Evolutionary conservation across 345 rosid genomes (phyloP), one percentile per base, ranked within the genome.

Genomic region (Schrenkiella parvula): DNA sequence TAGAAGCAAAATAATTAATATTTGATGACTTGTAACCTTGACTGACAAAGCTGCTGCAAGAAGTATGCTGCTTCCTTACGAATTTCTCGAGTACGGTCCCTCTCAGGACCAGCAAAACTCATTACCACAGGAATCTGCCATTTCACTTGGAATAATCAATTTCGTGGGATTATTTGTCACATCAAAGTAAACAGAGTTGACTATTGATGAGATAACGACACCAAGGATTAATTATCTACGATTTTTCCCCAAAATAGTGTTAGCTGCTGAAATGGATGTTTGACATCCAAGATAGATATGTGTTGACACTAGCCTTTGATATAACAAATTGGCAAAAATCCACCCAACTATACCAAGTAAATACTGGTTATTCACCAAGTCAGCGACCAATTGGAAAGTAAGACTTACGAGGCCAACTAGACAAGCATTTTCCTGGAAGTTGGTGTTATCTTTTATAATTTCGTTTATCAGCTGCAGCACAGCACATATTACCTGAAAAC

Each of bases 51-150:
- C 83, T 91, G 95, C 87, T 88, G 96, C 78, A 91, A 81, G 80
- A 93, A 91, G 80, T 81, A 88, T 23, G 95, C 96, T 70, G 99
- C 96, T 71, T 93, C 97, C 86, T 85, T 91, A 54, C 98, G 90
- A 64, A 95, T 80, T 80, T 95, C 99, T 61, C 89, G 88, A 15
- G 90, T 85, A 64, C 84, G 89, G 12, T 69, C 79, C 70, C 66
- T 44, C 85, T 88, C 95, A 66, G 91, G 86, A 34, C 78, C 84
- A 31, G 98, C 87, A 77, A 89, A 82, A 65, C 79, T 50, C 84
- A 86, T 89, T 50, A 95, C 88, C 41, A 74, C 82, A 70, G 99
- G 98, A 81, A 95, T 91, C 99, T 95, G 73, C 63, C 51, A 66
- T 58, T 58, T 53, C 44, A 72, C 61, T 50, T 14, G 58, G 34